A percentile compares a stretch with the other conserved stretches of the same genome.
These are phyloP conservation scores for Porcisia deanei DNA, from an alignment of 208 protist species.

Conservation along the genomic window DNA sequence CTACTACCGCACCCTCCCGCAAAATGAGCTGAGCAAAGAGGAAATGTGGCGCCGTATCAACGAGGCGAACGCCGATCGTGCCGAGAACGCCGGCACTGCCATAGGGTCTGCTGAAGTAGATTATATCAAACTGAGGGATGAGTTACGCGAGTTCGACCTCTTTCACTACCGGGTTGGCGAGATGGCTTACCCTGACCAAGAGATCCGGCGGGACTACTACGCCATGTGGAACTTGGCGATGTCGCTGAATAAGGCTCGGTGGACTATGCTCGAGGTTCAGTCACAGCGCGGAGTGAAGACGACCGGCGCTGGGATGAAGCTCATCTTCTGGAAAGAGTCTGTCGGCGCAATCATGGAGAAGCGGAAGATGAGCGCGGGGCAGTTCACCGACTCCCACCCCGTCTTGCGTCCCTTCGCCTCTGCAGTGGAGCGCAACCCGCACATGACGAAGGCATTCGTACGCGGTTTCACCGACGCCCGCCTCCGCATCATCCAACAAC, in stretches of 20 bases:
- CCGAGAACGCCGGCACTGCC: constrained; percentile 26
- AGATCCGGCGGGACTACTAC: constrained; percentile 82
- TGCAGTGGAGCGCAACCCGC: constrained; percentile 61
- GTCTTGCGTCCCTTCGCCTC: constrained; percentile 82
- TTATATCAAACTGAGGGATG: constrained; percentile 82
- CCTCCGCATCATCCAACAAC: constrained; percentile 81
- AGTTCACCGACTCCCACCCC: constrained; percentile 90
- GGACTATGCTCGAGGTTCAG: constrained; percentile 90
- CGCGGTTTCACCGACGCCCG: constrained; percentile 88
- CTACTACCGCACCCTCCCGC: constrained; percentile 80
- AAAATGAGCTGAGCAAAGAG: constrained; percentile 83
- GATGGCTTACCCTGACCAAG: constrained; percentile 61
- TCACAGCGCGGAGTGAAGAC: constrained; percentile 85
- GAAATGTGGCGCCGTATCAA: constrained; percentile 86
- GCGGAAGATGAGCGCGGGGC: constrained; percentile 55
- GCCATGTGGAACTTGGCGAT: constrained; percentile 84
- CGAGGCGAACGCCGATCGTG: constrained; percentile 46
- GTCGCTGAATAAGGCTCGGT: constrained; percentile 88
- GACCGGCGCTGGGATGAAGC: constrained; percentile 90
- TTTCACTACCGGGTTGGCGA: constrained; percentile 86
- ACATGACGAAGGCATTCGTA: constrained; percentile 89
- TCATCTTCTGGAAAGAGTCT: constrained; percentile 90
- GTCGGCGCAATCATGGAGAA: constrained; percentile 64
- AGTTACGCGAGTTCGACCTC: constrained; percentile 71
- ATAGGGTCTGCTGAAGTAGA: constrained; percentile 68